These are phyloP conservation scores for Candida lessepsii DNA, from an alignment of 805 yeast species.

Conservation along the genomic window DNA sequence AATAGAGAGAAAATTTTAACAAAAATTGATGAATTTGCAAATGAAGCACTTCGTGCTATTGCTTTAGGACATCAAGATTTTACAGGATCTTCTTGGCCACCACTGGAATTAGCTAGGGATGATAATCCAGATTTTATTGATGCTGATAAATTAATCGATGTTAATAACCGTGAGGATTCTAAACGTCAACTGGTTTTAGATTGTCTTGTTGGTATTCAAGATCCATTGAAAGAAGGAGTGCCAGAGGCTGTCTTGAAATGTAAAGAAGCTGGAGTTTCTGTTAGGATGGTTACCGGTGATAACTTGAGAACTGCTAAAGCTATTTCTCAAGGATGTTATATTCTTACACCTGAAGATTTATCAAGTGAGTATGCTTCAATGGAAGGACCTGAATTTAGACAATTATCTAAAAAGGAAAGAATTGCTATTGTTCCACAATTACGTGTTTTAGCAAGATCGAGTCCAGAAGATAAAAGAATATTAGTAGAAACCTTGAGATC, in stretches of 20 bases:
- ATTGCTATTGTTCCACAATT: constrained; percentile 64
- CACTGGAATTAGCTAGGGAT: constrained; percentile 40
- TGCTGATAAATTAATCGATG: constrained; percentile 29
- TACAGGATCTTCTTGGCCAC: constrained; percentile 62
- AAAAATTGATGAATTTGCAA: constrained; percentile 57
- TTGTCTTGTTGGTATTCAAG: constrained; percentile 88
- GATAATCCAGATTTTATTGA: constrained; percentile 20
- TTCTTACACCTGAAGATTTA: constrained; percentile 52
- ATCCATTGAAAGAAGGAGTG: constrained; percentile 90
- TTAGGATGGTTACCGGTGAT: constrained; percentile 98
- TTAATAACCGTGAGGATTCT: constrained; percentile 20
- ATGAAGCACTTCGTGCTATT: constrained; percentile 80
- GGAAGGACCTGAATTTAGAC: constrained; percentile 92
- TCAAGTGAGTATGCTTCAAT: constrained; percentile 61
- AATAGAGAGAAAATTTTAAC: constrained; percentile 30
- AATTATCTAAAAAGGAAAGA: constrained; percentile 57
- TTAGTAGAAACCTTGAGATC: constrained; percentile 77
- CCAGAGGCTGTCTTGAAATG: constrained; percentile 85
- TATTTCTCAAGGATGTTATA: constrained; percentile 84
- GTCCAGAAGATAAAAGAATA: constrained; percentile 92
- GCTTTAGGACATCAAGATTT: constrained; percentile 83
- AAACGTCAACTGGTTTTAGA: constrained; percentile 50
- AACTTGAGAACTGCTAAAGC: constrained; percentile 89
- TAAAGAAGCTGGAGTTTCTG: constrained; percentile 87
- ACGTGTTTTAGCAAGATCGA: constrained; percentile 86